These are phyloP conservation scores for Amorphotheca resinae DNA, from an alignment of 495 filamentous ascomycete genomes.

Conservation along the genomic window DNA sequence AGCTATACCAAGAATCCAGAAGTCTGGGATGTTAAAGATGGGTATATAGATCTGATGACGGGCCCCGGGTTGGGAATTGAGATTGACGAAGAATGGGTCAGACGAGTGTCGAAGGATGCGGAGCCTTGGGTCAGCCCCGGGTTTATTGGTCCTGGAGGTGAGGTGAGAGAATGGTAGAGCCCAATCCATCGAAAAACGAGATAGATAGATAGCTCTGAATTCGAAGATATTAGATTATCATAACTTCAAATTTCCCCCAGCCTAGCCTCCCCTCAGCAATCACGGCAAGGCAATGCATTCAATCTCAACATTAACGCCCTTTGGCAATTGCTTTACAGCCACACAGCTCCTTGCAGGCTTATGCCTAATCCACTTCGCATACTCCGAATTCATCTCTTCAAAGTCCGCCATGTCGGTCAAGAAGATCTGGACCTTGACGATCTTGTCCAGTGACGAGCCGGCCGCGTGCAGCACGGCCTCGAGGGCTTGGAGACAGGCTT, in stretches of 20 bases:
- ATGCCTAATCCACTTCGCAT: conserved; percentile 75
- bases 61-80: conserved; percentile 64
- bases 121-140: conserved; percentile 35
- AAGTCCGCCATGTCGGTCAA: conserved; percentile 78
- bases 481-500: conserved; percentile 64
- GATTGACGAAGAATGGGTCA: conserved; percentile 55
- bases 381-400: conserved; percentile 75
- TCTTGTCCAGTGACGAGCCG: conserved; percentile 58
- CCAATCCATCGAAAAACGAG: too few species aligned
- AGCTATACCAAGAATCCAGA: conserved; percentile 53
- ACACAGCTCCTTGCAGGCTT: conserved; percentile 92
- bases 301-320: conserved; percentile 85
- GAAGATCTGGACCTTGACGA: conserved; percentile 79
- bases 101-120: conserved; percentile 21
- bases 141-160: conserved; percentile 59
- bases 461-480: conserved; percentile 64
- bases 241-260: too few species aligned
- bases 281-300: conserved; percentile 72
- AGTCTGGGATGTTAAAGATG: conserved; percentile 52
- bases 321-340: conserved; percentile 78
- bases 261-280: too few species aligned
- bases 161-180: conserved; percentile 59
- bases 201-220: too few species aligned
- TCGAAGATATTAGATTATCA: too few species aligned
- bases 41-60: conserved; percentile 49